Evolutionary conservation across 108 stramenopile genomes (phyloP).

Genomic region (Tribonema minus): DNA sequence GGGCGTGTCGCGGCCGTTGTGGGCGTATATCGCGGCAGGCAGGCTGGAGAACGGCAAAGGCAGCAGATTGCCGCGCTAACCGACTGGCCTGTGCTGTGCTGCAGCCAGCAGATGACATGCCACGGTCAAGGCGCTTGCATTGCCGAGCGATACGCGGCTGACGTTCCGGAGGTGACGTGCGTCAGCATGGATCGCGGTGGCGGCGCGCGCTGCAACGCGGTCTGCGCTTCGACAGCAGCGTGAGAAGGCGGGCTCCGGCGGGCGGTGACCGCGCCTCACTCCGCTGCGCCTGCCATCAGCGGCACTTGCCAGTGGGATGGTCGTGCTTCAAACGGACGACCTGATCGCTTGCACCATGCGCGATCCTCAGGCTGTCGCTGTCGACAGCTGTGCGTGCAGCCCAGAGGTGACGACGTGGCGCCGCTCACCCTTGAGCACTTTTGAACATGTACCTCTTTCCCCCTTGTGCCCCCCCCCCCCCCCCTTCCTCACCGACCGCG

Average conservation of each 20-base stretch:
- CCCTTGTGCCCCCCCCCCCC: too few relatives aligned
- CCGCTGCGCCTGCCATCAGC: background rate
- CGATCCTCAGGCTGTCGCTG: too few relatives aligned
- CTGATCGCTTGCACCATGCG: too few relatives aligned
- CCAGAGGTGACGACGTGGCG: background rate
- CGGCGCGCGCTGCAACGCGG: background rate
- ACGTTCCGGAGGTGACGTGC: constrained; percentile 31
- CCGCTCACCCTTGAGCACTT: background rate
- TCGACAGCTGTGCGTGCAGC: too few relatives aligned
- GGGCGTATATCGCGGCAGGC: too few relatives aligned
- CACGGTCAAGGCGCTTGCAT: constrained; percentile 33
- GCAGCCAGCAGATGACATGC: constrained; percentile 24
- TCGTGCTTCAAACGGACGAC: background rate
- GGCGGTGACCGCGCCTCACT: background rate
- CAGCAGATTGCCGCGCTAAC: background rate
- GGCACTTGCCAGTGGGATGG: background rate
- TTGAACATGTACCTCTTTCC: background rate
- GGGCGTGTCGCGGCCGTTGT: too few relatives aligned
- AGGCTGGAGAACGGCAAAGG: constrained; percentile 38
- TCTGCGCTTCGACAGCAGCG: background rate
- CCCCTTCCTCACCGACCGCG: background rate
- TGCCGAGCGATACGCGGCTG: constrained; percentile 36
- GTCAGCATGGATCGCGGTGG: background rate
- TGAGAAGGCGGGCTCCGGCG: background rate
- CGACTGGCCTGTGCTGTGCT: constrained; percentile 15